Conservation (phyloP, 139 green algal genomes). For the Chlamydomonas eustigma region DNA sequence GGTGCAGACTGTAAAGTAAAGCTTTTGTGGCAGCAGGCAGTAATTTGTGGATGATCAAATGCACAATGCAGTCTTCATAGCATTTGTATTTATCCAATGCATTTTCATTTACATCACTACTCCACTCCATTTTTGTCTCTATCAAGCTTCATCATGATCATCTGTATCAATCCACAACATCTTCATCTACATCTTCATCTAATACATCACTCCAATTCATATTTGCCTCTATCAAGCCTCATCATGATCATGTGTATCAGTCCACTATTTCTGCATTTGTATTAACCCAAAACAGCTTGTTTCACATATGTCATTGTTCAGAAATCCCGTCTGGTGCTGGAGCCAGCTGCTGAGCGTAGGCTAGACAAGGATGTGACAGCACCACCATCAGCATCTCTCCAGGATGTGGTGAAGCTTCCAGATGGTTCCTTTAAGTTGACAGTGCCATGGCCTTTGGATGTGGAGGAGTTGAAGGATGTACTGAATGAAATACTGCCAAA, state of each 20-base stretch:
- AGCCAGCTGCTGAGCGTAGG: not conserved
- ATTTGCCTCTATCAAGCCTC: not conserved
- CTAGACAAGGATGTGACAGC: not conserved
- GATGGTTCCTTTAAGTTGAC: not conserved
- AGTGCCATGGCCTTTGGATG: constrained; percentile 2
- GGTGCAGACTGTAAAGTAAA: too few species aligned
- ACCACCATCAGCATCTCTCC: not conserved
- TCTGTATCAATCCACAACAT: not conserved
- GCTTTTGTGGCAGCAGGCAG: not conserved
- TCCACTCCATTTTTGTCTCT: not conserved
- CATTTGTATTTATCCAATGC: not conserved
- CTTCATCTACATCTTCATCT: not conserved
- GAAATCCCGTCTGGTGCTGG: not conserved
- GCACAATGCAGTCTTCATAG: not conserved
- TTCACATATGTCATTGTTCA: not conserved
- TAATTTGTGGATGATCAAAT: not conserved
- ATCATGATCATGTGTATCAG: not conserved
- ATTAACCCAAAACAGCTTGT: not conserved
- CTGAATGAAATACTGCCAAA: not conserved
- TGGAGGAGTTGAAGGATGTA: not conserved
- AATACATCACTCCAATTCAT: not conserved
- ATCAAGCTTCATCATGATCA: too few species aligned
- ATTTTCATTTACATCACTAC: not conserved
- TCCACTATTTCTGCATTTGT: not conserved
- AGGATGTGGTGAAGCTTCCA: not conserved